Conservation (phyloP, 2,329 filamentous ascomycete species). For the Cercospora berteroae region DNA sequence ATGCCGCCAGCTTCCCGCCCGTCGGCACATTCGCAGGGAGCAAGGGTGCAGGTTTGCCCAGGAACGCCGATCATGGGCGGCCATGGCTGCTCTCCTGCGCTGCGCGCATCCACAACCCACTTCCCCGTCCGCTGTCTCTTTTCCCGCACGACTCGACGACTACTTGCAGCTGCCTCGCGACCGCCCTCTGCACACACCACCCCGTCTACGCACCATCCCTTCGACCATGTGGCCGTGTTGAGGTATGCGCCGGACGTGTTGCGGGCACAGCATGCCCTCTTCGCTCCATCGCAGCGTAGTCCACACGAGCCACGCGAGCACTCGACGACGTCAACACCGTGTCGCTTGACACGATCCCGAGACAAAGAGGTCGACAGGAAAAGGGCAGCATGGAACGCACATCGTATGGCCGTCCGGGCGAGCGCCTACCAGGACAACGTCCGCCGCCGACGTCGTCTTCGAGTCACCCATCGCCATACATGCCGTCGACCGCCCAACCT, state of each 20-base stretch:
- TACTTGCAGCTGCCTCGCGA: neutral
- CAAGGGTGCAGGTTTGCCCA: neutral
- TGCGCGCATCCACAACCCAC: neutral
- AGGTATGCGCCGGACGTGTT: neutral
- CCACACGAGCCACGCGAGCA: slow-evolving; percentile 12
- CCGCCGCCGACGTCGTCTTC: slow-evolving; percentile 34
- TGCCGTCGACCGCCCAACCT: slow-evolving; percentile 37
- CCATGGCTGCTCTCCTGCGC: neutral
- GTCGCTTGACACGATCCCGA: slow-evolving; percentile 4
- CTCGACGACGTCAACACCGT: neutral
- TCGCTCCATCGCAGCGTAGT: neutral
- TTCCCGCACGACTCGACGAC: slow-evolving; percentile 1
- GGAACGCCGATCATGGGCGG: neutral
- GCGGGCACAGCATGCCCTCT: slow-evolving; percentile 3
- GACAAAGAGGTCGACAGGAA: neutral
- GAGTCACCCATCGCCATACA: slow-evolving; percentile 38
- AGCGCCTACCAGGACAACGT: slow-evolving; percentile 39
- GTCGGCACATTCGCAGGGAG: neutral
- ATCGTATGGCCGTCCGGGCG: slow-evolving; percentile 38
- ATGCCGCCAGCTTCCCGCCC: neutral
- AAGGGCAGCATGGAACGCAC: slow-evolving; percentile 33
- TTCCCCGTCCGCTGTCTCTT: slow-evolving; percentile 1
- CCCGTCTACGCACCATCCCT: neutral
- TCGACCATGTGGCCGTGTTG: neutral
- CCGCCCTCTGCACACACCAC: neutral